Evolutionary conservation across 208 protist species (phyloP), one percentile per base, ranked within the genome.

Genomic region (Trypanosoma lewisi): DNA sequence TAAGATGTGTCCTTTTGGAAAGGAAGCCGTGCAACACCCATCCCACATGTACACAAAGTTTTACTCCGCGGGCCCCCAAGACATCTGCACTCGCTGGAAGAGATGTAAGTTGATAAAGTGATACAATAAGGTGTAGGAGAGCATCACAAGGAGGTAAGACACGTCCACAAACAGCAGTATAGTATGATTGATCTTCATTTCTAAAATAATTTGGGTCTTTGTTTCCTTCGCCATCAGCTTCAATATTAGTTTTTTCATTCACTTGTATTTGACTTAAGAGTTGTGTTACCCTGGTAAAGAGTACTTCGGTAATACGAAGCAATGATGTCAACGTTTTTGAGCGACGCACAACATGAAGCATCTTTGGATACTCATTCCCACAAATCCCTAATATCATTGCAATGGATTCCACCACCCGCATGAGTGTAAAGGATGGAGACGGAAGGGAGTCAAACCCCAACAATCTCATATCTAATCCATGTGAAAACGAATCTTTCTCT

Each of bases 81-180:
- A 57, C 55, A 27, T 63, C 54, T 6, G 48, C 36, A 56, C 55
- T 70, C n/a, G 31, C 16, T n/a, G 64, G 7, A 55, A 17, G 54
- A 36, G 25, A 17, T 30, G 55, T 39, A 37, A 70, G 36, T 49
- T 70, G 64, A 63, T 63, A 39, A 49, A 70, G 36, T 70, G 64
- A 39, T 31, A 63, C 14, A 33, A 70, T 27, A 7, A 70, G 27
- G 30, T 70, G 54, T 1, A 70, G 30, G 33, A 70, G 54, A 50
- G 64, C 30, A 57, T 63, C 44, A 31, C 52, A 55, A 33, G 42
- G 60, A 14, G 31, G 14, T 23, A 52, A 33, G 21, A 68, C 19
- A 45, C 31, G 27, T 36, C 44, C 27, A 50, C 21, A 23, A 44
- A 25, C 28, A 9, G 31, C 2, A 36, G 19, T 16, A 28, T 25